A percentile compares a stretch with the other conserved stretches of the same genome.
Conservation (phyloP, 2,329 filamentous ascomycete genomes). For the Cladosporium sp. region DNA sequence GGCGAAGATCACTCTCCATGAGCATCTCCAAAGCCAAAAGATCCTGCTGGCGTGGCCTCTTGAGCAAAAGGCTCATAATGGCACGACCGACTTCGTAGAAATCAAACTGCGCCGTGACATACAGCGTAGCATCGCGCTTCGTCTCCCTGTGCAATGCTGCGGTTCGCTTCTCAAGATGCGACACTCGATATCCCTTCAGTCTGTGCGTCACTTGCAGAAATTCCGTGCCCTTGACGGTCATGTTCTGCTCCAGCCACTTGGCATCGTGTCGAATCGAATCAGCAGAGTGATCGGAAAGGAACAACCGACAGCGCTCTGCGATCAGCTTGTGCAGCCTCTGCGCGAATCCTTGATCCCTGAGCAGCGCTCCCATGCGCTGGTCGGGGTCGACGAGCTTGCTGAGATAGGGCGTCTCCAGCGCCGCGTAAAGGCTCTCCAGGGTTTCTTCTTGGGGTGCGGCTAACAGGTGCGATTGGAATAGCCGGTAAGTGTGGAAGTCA, state of each 20-base stretch:
- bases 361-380: slow-evolving; percentile 63
- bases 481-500: slow-evolving; percentile 81
- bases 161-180: slow-evolving; percentile 69
- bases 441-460: slow-evolving; percentile 86
- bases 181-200: slow-evolving; percentile 66
- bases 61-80: slow-evolving; percentile 74
- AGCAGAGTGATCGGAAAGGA: slow-evolving; percentile 75
- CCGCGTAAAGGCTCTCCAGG: slow-evolving; percentile 78
- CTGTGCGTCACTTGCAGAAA: slow-evolving; percentile 73
- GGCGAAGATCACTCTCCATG: slow-evolving; percentile 75
- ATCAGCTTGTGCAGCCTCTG: slow-evolving; percentile 72
- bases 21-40: slow-evolving; percentile 90
- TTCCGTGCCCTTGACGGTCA: slow-evolving; percentile 72
- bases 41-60: slow-evolving; percentile 80
- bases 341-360: slow-evolving; percentile 65
- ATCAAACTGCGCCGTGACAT: slow-evolving; percentile 71
- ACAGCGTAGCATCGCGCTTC: slow-evolving; percentile 61
- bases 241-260: slow-evolving; percentile 84
- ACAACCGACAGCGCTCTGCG: slow-evolving; percentile 82
- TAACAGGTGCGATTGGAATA: slow-evolving; percentile 81
- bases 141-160: slow-evolving; percentile 61
- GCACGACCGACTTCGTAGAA: slow-evolving; percentile 91
- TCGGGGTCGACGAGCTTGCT: slow-evolving; percentile 76
- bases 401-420: slow-evolving; percentile 73
- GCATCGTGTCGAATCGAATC: slow-evolving; percentile 82